Evolutionary conservation across 805 yeast genomes (phyloP).

Genomic region (Hanseniaspora clermontiae): DNA sequence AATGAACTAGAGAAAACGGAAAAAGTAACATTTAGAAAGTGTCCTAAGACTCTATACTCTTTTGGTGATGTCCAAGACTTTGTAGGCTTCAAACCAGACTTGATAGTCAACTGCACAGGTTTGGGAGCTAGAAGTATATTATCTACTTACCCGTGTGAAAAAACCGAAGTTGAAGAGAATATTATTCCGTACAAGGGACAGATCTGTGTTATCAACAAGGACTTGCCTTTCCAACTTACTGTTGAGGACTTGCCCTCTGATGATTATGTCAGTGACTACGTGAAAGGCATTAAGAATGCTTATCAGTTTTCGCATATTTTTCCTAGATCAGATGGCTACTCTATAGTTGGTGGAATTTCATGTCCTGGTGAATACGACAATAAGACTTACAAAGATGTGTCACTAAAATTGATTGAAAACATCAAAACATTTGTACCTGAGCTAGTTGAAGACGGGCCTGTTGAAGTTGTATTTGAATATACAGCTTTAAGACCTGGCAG

Average conservation of each 20-base stretch:
- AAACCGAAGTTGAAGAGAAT: constrained; percentile 26
- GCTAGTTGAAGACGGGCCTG: constrained; percentile 13
- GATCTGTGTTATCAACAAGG: constrained; percentile 40
- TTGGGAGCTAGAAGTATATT: constrained; percentile 29
- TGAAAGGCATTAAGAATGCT: background rate
- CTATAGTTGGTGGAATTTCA: constrained; percentile 48
- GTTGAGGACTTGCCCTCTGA: constrained; percentile 20
- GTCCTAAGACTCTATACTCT: constrained; percentile 22
- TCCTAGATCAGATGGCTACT: constrained; percentile 67
- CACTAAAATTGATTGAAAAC: constrained; percentile 35
- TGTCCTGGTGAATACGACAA: constrained; percentile 25
- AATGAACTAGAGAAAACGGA: constrained; percentile 40
- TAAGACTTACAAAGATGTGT: constrained; percentile 33
- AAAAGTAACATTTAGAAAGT: constrained; percentile 37
- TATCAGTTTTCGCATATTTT: constrained; percentile 43
- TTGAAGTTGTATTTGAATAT: constrained; percentile 18
- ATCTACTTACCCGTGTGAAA: constrained; percentile 33
- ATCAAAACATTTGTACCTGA: constrained; percentile 29
- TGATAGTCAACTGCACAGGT: constrained; percentile 50
- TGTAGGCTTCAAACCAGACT: constrained; percentile 32
- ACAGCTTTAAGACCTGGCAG: constrained; percentile 56
- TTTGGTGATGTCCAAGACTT: constrained; percentile 14
- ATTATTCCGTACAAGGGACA: constrained; percentile 51
- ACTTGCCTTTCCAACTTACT: constrained; percentile 28
- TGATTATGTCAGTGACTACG: constrained; percentile 14